Evolutionary conservation across 805 yeast genomes (phyloP).

Genomic region (Suhomyces sp.): DNA sequence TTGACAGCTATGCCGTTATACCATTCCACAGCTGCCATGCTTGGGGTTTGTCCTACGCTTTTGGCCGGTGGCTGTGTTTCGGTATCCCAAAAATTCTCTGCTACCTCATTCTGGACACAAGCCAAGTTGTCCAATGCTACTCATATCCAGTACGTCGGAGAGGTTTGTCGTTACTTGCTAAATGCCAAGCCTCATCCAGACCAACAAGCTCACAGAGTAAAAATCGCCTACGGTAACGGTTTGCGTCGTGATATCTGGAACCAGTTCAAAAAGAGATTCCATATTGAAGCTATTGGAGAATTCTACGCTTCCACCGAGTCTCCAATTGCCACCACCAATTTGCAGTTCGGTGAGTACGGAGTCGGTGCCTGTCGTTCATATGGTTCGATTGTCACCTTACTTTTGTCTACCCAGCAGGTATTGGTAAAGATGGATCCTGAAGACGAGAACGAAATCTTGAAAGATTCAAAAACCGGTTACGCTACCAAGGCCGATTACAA

Average conservation of each 20-base stretch:
- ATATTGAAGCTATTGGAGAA: constrained; percentile 75
- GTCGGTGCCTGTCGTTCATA: constrained; percentile 86
- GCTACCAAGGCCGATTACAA: constrained; percentile 51
- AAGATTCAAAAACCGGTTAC: constrained; percentile 63
- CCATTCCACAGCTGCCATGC: constrained; percentile 88
- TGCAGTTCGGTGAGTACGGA: constrained; percentile 75
- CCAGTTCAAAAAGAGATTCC: constrained; percentile 72
- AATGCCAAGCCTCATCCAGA: constrained; percentile 64
- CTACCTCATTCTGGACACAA: constrained; percentile 87
- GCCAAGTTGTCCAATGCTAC: constrained; percentile 69
- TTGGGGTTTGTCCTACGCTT: constrained; percentile 73
- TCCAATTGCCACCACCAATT: constrained; percentile 81
- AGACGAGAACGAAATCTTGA: constrained; percentile 67
- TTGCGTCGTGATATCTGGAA: constrained; percentile 86
- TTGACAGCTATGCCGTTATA: constrained; percentile 94
- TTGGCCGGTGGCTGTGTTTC: constrained; percentile 71
- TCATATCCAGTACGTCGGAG: constrained; percentile 91
- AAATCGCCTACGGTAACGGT: constrained; percentile 87
- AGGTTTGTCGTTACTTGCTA: constrained; percentile 81
- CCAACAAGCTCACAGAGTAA: constrained; percentile 58
- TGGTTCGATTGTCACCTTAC: constrained; percentile 55
- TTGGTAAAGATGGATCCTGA: constrained; percentile 77
- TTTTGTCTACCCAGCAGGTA: constrained; percentile 52
- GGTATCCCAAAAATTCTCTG: constrained; percentile 76
- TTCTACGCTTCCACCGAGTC: constrained; percentile 93